Evolutionary conservation across 768 basidiomycete species (phyloP), one percentile per base, ranked within the genome.

Genomic region (Lentinula detonsa): DNA sequence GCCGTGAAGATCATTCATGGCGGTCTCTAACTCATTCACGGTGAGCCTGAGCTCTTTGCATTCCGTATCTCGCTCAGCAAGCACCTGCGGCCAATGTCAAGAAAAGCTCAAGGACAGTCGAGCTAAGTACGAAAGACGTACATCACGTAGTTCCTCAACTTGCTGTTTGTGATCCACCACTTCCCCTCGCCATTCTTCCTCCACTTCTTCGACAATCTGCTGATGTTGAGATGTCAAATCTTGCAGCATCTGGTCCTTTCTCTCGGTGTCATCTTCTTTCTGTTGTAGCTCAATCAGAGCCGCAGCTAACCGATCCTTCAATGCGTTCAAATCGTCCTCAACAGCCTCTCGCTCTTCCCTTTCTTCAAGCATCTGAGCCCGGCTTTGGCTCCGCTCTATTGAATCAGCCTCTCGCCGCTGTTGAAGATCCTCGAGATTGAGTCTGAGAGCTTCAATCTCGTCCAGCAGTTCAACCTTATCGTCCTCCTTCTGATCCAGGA

Each of bases 171-270:
- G 85, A 64, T 93, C 91, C 63, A 93, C 86, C 2, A 95, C 86
- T 69, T 96, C 95, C 3, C 89, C 90, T 59, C 88, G 77, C 93
- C 93, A 96, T 66, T 92, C 91, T 46, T 87, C 83, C 67, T 93
- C 91, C 6, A 93, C 87, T 2, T 82, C 80, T 18, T 82, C 81
- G 2, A 93, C 83, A 57, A 91, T 87, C 33, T 83, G 79, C 57
- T 86, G 80, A 68, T 92, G 89, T 68, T 93, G 89, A 5, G 74
- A 75, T 4, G 93, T 80, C 49, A 96, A 71, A 52, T 95, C 90
- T 3, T 90, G 86, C 49, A 95, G 84, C 70, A 93, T 91, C 61
- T 81, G 76, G 60, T 82, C 82, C 76, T 90, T 89, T 70, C 86
- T 76, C 57, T 94, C 92, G 21, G 94, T 72, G 34, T 96, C 95